Conservation (phyloP, 2,329 filamentous ascomycete species). For the Fusarium mexicanum region DNA sequence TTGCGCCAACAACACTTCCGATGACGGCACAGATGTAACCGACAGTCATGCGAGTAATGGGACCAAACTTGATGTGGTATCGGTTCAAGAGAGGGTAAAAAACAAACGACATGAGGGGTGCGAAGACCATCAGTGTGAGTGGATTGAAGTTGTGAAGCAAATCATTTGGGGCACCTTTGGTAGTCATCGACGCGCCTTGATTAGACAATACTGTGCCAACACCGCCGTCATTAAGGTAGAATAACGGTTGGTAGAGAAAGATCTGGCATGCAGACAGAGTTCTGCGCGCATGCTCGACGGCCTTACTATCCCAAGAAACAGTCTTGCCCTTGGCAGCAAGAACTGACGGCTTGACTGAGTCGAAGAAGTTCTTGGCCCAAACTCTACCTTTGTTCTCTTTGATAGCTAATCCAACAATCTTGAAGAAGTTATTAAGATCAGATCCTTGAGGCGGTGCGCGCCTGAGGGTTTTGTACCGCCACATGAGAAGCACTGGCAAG, state of each 20-base stretch:
- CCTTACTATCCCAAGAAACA: background rate
- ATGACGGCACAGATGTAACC: constrained; percentile 63
- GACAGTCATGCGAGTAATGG: constrained; percentile 65
- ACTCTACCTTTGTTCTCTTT: background rate
- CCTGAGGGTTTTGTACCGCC: background rate
- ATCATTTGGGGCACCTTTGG: constrained; percentile 67
- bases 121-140: constrained; percentile 64
- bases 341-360: background rate
- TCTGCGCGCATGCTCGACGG: background rate
- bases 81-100: constrained; percentile 68
- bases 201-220: background rate
- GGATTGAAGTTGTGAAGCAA: constrained; percentile 68
- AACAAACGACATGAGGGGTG: constrained; percentile 40
- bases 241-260: background rate
- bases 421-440: background rate
- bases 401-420: background rate
- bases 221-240: background rate
- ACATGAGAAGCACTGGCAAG: constrained; percentile 55
- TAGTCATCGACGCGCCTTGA: constrained; percentile 44
- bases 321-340: background rate
- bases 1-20: background rate
- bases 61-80: constrained; percentile 63
- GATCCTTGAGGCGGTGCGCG: background rate
- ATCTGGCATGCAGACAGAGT: constrained; percentile 1
- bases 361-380: background rate